phyloP scores from a whole-genome alignment of 169 alveolate species.

The Plasmodium berghei region DNA sequence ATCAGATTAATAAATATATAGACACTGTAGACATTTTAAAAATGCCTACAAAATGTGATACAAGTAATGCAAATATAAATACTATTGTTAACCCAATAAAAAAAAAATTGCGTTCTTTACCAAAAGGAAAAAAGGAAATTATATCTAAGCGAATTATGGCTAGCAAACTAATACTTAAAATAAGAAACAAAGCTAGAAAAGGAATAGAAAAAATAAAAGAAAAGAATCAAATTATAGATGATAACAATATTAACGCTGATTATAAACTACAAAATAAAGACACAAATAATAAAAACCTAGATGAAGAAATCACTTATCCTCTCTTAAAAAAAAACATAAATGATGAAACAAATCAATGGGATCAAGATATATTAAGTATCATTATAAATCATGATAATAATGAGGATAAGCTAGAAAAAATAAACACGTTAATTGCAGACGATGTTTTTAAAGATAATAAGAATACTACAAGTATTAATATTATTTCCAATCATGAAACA shows the following conservation, averaged over 20 bases:
- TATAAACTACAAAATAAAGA: not conserved
- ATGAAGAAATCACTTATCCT: not conserved
- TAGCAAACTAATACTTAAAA: conserved; percentile 19
- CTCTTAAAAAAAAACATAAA: not conserved
- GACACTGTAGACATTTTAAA: not conserved
- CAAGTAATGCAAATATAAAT: not conserved
- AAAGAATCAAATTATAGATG: not conserved
- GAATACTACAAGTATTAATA: not conserved
- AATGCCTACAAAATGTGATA: not conserved
- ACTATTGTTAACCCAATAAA: conserved; percentile 16
- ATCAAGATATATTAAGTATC: conserved; percentile 43
- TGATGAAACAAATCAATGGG: conserved; percentile 2
- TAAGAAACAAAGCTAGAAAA: conserved; percentile 38
- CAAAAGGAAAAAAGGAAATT: conserved; percentile 54
- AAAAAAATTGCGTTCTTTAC: conserved; percentile 9
- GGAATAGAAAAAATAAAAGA: not conserved
- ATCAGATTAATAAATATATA: conserved; percentile 9
- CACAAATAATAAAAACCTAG: not conserved
- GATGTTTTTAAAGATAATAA: conserved; percentile 32
- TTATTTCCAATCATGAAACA: not conserved
- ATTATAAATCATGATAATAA: conserved; percentile 55
- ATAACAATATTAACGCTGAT: conserved; percentile 6
- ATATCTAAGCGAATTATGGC: conserved; percentile 19
- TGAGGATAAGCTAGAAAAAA: conserved; percentile 63
- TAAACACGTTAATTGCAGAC: conserved; percentile 44